phyloP scores from a whole-genome alignment of 495 filamentous ascomycete genomes.

The Pseudevernia furfuracea region DNA sequence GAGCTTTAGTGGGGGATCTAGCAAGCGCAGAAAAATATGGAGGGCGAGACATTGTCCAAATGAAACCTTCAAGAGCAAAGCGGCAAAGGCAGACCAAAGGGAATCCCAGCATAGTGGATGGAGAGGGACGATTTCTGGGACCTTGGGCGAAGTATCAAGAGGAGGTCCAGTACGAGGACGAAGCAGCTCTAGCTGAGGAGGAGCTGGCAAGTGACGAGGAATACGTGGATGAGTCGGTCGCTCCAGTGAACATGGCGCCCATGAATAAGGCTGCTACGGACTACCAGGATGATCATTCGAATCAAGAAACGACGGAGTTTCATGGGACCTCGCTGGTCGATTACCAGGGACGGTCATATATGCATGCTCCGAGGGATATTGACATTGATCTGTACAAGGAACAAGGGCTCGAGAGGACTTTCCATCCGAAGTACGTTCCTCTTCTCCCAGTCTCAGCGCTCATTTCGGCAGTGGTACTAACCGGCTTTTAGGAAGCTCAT shows the following conservation, averaged over 20 bases:
- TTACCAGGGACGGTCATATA: conserved; percentile 86
- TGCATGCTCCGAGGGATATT: conserved; percentile 94
- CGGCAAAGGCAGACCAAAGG: conserved; percentile 75
- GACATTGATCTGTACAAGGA: conserved; percentile 84
- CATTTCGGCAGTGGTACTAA: neutral
- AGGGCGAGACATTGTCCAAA: conserved; percentile 50
- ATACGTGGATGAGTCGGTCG: conserved; percentile 55
- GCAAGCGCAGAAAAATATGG: conserved; percentile 43
- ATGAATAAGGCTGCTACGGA: conserved; percentile 53
- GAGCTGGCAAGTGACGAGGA: conserved; percentile 72
- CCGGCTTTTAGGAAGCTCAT: conserved; percentile 50
- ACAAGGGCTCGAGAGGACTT: conserved; percentile 71
- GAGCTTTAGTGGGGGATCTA: conserved; percentile 48
- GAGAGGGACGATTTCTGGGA: conserved; percentile 78
- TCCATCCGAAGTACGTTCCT: conserved; percentile 59
- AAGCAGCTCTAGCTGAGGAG: conserved; percentile 43
- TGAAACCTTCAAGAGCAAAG: conserved; percentile 58
- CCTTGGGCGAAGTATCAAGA: conserved; percentile 87
- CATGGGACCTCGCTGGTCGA: conserved; percentile 76
- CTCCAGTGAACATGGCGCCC: conserved; percentile 40
- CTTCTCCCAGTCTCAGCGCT: neutral
- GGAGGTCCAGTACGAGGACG: conserved; percentile 54
- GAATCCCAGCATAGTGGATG: conserved; percentile 72
- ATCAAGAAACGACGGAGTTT: conserved; percentile 77
- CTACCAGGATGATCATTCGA: conserved; percentile 48